Conservation (phyloP, 805 yeast genomes). For the Torulaspora maleeae region DNA sequence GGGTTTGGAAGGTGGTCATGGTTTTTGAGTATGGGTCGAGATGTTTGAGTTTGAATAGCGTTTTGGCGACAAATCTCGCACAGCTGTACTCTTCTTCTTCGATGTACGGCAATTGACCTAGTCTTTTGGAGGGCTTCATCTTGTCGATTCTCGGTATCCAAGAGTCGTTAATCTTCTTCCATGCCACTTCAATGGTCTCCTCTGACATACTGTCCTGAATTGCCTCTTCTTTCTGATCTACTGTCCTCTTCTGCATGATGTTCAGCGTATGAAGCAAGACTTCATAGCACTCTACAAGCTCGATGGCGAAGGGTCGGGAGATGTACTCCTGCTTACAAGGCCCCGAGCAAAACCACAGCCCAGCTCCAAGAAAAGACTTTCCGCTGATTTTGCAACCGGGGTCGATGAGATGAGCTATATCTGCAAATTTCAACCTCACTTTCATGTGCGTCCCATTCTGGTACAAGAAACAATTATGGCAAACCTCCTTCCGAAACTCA, state of each 20-base stretch:
- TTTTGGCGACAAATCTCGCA: constrained; percentile 44
- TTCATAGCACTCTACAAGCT: constrained; percentile 39
- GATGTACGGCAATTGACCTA: constrained; percentile 41
- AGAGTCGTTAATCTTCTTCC: constrained; percentile 23
- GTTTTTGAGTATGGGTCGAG: constrained; percentile 16
- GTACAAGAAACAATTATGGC: constrained; percentile 50
- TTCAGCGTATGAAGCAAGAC: constrained; percentile 20
- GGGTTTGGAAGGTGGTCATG: constrained; percentile 33
- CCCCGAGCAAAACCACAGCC: constrained; percentile 52
- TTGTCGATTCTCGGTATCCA: constrained; percentile 39
- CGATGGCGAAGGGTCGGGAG: constrained; percentile 34
- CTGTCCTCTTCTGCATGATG: constrained; percentile 32
- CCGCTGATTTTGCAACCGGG: constrained; percentile 9
- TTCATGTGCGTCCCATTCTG: constrained; percentile 46
- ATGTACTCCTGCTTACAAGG: constrained; percentile 41
- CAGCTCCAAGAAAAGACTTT: constrained; percentile 36
- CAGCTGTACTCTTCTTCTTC: constrained; percentile 51
- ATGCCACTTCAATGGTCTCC: constrained; percentile 13
- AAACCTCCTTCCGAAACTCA: constrained; percentile 60
- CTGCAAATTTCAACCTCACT: constrained; percentile 29
- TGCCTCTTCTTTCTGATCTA: constrained; percentile 10
- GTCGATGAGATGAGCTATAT: constrained; percentile 5
- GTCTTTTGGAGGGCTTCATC: constrained; percentile 38
- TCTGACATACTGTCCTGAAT: constrained; percentile 10
- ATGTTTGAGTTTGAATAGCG: constrained; percentile 34